phyloP scores from a whole-genome alignment of 1,139 yeast genomes.

The Kodamaea alishanica region DNA sequence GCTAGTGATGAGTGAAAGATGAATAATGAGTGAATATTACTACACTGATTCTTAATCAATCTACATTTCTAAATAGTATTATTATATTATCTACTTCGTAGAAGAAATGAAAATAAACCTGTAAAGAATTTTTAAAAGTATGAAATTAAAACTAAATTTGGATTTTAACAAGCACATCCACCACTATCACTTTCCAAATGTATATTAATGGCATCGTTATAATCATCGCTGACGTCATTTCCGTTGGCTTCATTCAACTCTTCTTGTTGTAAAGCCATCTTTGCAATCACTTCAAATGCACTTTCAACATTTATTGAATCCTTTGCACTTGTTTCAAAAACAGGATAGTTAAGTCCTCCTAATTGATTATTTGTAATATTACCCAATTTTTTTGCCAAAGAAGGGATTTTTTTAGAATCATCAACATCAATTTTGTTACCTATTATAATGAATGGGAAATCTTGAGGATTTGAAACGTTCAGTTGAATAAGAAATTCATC shows the following conservation, averaged over 20 bases:
- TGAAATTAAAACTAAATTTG: too few relatives aligned
- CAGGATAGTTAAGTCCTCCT: slow-evolving; percentile 82
- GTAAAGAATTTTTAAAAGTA: too few relatives aligned
- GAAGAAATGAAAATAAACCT: too few relatives aligned
- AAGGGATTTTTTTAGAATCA: slow-evolving; percentile 78
- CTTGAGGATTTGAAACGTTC: slow-evolving; percentile 88
- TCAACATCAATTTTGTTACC: slow-evolving; percentile 96
- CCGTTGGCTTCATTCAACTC: slow-evolving; percentile 84
- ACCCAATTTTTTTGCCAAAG: slow-evolving; percentile 74
- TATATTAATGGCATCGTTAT: slow-evolving; percentile 92
- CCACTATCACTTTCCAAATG: slow-evolving; percentile 70
- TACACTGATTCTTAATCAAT: too few relatives aligned
- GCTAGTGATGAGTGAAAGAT: too few relatives aligned
- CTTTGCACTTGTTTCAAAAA: slow-evolving; percentile 46
- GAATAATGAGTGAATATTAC: too few relatives aligned
- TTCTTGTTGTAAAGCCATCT: slow-evolving; percentile 89
- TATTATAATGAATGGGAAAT: slow-evolving; percentile 89
- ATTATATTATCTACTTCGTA: too few relatives aligned
- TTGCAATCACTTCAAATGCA: slow-evolving; percentile 93
- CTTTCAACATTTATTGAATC: slow-evolving; percentile 27
- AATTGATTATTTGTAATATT: slow-evolving; percentile 72
- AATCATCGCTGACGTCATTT: slow-evolving; percentile 69
- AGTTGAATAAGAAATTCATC: slow-evolving; percentile 95
- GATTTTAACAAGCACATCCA: slow-evolving; percentile 74
- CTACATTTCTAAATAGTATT: too few relatives aligned